Evolutionary conservation across 2,329 filamentous ascomycete genomes (phyloP), one percentile per base, ranked within the genome.

Genomic region (Penicillium griseofulvum): DNA sequence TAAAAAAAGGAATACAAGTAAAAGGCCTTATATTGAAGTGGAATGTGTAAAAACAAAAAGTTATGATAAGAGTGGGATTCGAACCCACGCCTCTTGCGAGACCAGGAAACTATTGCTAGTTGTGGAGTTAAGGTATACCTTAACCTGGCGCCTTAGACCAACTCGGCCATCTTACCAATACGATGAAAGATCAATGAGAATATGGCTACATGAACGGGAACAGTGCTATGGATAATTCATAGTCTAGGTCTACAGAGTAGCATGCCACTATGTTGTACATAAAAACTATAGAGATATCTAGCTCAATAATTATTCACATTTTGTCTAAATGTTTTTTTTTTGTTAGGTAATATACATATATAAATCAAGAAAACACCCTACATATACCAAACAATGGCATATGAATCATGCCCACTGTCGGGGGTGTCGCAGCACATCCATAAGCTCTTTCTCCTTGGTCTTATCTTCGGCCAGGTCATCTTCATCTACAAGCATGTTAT

Each of bases 391-490:
- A n/a, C 14, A 39, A 45, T 33, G 33, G 16, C 19, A 45, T 11
- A 45, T 28, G 19, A 24, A 31, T 54, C 47, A 54, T n/a, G 80
- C 82, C 85, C 85, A 87, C 59, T 87, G 83, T 57, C 78, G 78
- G 3, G 85, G 84, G 64, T 82, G 80, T 72, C 78, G 83, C 60
- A 87, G 68, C 38, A 87, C 88, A 56, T 93, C 87, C 46, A 97
- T 80, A 58, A 97, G 75, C 62, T 90, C 82, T 73, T 89, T 88
- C 77, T 99, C 94, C 60, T 67, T 70, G 43, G 64, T 62, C 57
- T 70, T 71, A 28, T 74, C 71, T 29, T 73, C 67, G 12, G 61
- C 66, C 31, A 68, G 58, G 11, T 65, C 62, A 26, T 74, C 69
- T 26, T 74, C 73, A 39, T 70, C 52, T 19, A 57, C 87, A 76